Percentiles rank a stretch among this genome's conserved stretches.
Conservation (phyloP, 2,329 filamentous ascomycete genomes). For the Didymella segeticola region DNA sequence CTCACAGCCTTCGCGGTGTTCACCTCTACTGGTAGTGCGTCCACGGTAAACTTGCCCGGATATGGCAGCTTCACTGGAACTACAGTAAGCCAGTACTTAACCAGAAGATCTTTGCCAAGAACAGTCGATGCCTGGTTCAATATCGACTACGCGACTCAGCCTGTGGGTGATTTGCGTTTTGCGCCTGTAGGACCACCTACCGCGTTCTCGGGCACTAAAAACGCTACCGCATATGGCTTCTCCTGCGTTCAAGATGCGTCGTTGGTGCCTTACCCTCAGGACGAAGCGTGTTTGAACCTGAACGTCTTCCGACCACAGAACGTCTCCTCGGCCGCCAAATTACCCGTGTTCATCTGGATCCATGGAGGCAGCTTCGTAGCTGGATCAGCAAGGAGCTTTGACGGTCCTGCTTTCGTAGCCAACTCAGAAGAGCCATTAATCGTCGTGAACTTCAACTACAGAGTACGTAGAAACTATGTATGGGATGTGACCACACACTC, state of each 20-base stretch:
- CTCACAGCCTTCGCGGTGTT: constrained; percentile 11
- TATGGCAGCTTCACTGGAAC: constrained; percentile 51
- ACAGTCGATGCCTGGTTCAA: constrained; percentile 57
- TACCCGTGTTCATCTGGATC: constrained; percentile 41
- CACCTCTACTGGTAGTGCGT: constrained; percentile 1
- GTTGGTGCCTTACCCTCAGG: constrained; percentile 37
- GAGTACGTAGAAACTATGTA: constrained; percentile 13
- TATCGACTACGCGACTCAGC: constrained; percentile 54
- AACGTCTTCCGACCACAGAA: constrained; percentile 36
- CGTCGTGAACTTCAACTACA: constrained; percentile 39
- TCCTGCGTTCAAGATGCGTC: constrained; percentile 51
- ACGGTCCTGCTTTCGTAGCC: constrained; percentile 35
- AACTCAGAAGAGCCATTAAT: constrained; percentile 32
- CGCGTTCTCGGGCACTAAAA: constrained; percentile 48
- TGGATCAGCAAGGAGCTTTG: constrained; percentile 34
- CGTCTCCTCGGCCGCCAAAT: constrained; percentile 19
- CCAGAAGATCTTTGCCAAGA: constrained; percentile 41
- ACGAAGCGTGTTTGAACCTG: constrained; percentile 37
- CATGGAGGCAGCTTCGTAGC: constrained; percentile 36
- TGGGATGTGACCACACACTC: not conserved
- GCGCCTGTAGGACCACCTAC: constrained; percentile 46
- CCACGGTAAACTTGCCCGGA: constrained; percentile 37
- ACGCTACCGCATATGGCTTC: constrained; percentile 49
- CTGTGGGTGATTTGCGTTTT: constrained; percentile 50
- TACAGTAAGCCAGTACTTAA: constrained; percentile 45